phyloP scores from a whole-genome alignment of 768 basidiomycete genomes.

The Exidia glandulosa region DNA sequence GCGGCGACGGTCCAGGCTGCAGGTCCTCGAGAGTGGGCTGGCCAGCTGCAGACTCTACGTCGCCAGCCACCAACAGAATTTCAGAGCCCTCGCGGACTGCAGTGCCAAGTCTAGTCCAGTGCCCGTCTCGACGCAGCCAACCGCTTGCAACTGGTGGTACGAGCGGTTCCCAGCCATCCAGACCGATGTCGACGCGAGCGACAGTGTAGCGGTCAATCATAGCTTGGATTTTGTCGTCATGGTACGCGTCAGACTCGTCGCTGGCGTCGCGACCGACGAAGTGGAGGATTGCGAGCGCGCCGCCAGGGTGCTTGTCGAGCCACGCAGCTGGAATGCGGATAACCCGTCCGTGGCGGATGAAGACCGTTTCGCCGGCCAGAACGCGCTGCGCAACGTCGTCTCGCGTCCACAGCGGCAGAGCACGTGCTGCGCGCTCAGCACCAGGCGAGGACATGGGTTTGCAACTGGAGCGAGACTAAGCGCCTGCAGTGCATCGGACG shows the following conservation, averaged over 20 bases:
- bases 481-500: no score
- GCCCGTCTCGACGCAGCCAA: slow-evolving; percentile 51
- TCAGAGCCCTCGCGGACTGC: slow-evolving; percentile 36
- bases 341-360: slow-evolving; percentile 58
- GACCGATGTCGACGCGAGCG: slow-evolving; percentile 50
- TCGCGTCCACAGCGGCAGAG: slow-evolving; percentile 19
- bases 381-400: slow-evolving; percentile 46
- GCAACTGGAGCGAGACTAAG: no score
- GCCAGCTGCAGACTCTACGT: neutral
- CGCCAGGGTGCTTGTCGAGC: slow-evolving; percentile 86
- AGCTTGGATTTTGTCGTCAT: slow-evolving; percentile 45
- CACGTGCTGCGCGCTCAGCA: no score
- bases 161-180: slow-evolving; percentile 56
- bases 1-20: slow-evolving; percentile 42
- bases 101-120: slow-evolving; percentile 57
- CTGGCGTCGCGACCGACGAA: slow-evolving; percentile 87
- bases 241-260: slow-evolving; percentile 91
- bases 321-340: slow-evolving; percentile 59
- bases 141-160: slow-evolving; percentile 81
- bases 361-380: slow-evolving; percentile 60
- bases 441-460: no score
- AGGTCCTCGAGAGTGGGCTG: slow-evolving; percentile 29
- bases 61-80: slow-evolving; percentile 44
- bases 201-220: slow-evolving; percentile 53
- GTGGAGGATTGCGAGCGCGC: slow-evolving; percentile 79